Base-by-base conservation (phyloP, 2,329 filamentous ascomycete species). In the Epichloe typhina region DNA sequence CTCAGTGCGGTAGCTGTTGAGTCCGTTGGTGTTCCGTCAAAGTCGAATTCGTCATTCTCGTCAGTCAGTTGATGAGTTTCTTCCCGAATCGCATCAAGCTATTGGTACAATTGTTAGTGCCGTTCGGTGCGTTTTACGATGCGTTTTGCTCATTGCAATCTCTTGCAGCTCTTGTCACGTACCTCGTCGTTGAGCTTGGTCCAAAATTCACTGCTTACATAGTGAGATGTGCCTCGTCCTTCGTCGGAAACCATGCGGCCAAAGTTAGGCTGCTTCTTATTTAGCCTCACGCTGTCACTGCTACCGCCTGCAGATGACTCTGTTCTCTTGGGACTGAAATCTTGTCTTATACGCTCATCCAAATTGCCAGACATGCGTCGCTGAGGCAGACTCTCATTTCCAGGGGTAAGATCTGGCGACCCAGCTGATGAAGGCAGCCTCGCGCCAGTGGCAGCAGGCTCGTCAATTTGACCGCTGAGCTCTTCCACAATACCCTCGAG, bases 141-240 rank as follows among this genome's bases (percentile, higher is more conserved):
- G 11, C 15, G n/a, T 13, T 41, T 21, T 41, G 1, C 12, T 8
- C 9, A 19, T 37, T 37, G 3, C 23, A 3, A 35, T 36, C 4
- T 46, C 38, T 23, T n/a, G 19, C 12, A 37, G 19, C 7, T 17
- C n/a, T 8, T 13, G 13, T 4, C 5, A 37, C 50, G 38, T 65
- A 83, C 82, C 73, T 89, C 84, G 49, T 88, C 85, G 53, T 82
- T 86, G 48, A 90, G 72, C 54, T 79, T 86, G 19, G 83, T 79
- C 84, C 84, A 88, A 59, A 89, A 87, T 6, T 79, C 83, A 62
- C 80, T 86, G 67, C 83, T 87, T 57, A 90, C 79, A 62, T 89
- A 90, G 61, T 83, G 72, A 50, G 79, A 82, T 46, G 79, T 83
- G 53, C 78, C 79, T 39, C 82, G 82, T 50, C 74, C 73, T 52